These are phyloP conservation scores for Hemileia vastatrix DNA, from an alignment of 1,284 basidiomycete species.

Conservation along the genomic window DNA sequence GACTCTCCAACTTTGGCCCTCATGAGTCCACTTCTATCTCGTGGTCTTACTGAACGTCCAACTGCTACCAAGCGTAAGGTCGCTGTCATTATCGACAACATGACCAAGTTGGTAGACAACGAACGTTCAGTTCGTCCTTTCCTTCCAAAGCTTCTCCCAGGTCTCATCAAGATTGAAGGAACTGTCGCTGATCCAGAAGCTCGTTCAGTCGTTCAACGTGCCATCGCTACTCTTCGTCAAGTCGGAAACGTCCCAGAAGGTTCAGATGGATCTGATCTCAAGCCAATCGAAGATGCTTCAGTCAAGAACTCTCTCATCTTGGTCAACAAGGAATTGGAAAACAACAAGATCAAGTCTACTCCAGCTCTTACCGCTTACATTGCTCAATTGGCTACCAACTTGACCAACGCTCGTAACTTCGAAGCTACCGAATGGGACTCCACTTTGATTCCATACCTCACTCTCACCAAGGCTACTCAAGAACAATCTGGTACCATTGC, in stretches of 20 bases:
- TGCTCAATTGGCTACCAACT: slow-evolving; percentile 39
- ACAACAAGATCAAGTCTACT: slow-evolving; percentile 31
- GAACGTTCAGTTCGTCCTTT: slow-evolving; percentile 45
- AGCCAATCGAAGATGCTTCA: slow-evolving; percentile 41
- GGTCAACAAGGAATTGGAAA: slow-evolving; percentile 36
- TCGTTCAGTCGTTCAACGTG: slow-evolving; percentile 41
- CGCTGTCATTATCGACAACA: slow-evolving; percentile 45
- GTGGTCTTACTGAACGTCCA: slow-evolving; percentile 43
- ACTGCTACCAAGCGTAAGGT: slow-evolving; percentile 45
- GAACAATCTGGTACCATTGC: slow-evolving; percentile 36
- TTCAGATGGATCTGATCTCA: slow-evolving; percentile 39
- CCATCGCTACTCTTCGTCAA: slow-evolving; percentile 41
- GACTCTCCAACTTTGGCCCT: slow-evolving; percentile 44
- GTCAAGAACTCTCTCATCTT: slow-evolving; percentile 31
- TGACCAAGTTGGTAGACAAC: slow-evolving; percentile 46
- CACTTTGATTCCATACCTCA: slow-evolving; percentile 39
- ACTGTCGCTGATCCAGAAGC: slow-evolving; percentile 44
- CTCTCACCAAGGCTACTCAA: slow-evolving; percentile 37
- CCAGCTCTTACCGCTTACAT: slow-evolving; percentile 38
- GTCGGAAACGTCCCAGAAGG: slow-evolving; percentile 39
- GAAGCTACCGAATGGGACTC: slow-evolving; percentile 43
- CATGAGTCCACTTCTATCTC: slow-evolving; percentile 43
- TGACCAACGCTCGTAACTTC: slow-evolving; percentile 43
- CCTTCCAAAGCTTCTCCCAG: slow-evolving; percentile 44
- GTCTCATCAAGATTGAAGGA: slow-evolving; percentile 44